Base-by-base conservation (phyloP, 768 basidiomycete genomes). In the Boletellus emodensis region DNA sequence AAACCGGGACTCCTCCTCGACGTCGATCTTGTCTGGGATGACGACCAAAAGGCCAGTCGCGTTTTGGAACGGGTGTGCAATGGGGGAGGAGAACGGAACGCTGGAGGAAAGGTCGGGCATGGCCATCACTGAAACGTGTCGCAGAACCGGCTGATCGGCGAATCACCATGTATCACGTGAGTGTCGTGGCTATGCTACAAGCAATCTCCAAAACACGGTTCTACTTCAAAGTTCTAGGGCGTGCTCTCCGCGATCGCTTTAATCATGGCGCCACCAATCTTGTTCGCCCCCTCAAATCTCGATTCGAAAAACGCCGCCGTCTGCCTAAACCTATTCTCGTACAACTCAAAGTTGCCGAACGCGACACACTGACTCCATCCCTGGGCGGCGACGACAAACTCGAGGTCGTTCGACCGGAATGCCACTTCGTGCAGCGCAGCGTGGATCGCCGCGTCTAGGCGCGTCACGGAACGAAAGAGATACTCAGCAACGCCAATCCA, bases 401-500 rank as follows among this genome's bases (percentile, higher is more conserved):
- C 95, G 17, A 94, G 74, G 67, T 99, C 95, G 57, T 99, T 90
- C 1, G 84, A 78, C 8, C 94, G 76, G 62, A 94, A 88, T 62
- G 87, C 81, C 4, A 80, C 80, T 59, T 95, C 89, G 51, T 81
- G 69, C 32, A 94, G 63, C 0, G 86, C 89, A 0, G 91, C 86
- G 38, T 83, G 71, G 40, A 97, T 76, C 0, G 94, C 87, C 2
- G 75, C 70, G 48, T 83, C 75, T 15, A 96, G 72, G 3, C 87
- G 74, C 0, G 71, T 60, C 1, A 75, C 73, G 0, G 83, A 84
- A 39, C 88, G 78, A 73, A 97, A 99, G 11, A 99, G 80, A 68
- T 94, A 90, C 67, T 98, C 96, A 11, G 95, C 91, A 12, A 97
- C 93, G 28, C 95, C 95, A 44, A 99, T 86, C 85, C 95, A 97